phyloP scores from a whole-genome alignment of 129 eudicot genomes.

The Gnaphalium uliginosum region DNA sequence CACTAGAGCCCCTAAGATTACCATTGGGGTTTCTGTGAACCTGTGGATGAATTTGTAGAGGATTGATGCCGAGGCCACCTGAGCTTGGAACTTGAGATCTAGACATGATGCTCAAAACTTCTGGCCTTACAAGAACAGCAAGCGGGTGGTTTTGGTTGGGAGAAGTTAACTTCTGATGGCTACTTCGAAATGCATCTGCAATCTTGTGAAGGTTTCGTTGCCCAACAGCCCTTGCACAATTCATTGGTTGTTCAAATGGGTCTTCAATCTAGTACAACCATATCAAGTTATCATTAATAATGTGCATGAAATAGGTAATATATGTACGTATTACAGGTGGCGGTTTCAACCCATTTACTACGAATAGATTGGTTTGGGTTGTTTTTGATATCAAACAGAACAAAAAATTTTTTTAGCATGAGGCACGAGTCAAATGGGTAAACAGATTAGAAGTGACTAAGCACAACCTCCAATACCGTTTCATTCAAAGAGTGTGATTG shows the following conservation, averaged over 20 bases:
- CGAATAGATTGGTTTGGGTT: not conserved
- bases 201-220: constrained; percentile 49
- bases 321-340: not conserved
- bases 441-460: not conserved
- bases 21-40: constrained; percentile 25
- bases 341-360: not conserved
- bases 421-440: not conserved
- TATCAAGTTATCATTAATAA: not conserved
- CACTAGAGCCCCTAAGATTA: not conserved
- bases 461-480: not conserved
- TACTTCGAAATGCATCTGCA: constrained; percentile 46
- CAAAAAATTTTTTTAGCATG: not conserved
- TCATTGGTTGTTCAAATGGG: constrained; percentile 89
- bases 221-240: constrained; percentile 76
- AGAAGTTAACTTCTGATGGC: constrained; percentile 42
- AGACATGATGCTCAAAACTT: constrained; percentile 38
- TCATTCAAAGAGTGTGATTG: not conserved
- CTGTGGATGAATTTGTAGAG: constrained; percentile 26
- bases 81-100: constrained; percentile 38
- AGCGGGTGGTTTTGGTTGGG: constrained; percentile 36
- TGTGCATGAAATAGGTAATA: not conserved
- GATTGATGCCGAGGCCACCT: constrained; percentile 19
- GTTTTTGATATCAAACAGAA: not conserved
- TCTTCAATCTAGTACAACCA: constrained; percentile 67
- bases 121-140: constrained; percentile 50